Evolutionary conservation across 371 early-diverging fungal genomes (phyloP).

Genomic region (Haplosporangium sp.): DNA sequence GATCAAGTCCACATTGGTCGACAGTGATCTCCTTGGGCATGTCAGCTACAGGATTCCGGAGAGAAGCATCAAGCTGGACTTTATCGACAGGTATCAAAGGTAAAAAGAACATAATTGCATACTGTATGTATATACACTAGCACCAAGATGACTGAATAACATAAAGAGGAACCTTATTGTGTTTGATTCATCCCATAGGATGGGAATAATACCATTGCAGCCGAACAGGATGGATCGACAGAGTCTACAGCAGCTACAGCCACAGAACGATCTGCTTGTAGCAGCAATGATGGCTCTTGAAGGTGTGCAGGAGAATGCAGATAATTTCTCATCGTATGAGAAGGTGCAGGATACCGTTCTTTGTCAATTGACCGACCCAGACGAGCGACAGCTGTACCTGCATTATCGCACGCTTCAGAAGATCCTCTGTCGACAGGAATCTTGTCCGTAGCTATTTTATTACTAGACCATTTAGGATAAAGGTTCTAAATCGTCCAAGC

Average conservation of each 20-base stretch:
- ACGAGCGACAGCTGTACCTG: constrained; percentile 26
- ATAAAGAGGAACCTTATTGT: not conserved
- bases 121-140: not conserved
- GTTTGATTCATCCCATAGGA: too few species aligned
- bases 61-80: constrained; percentile 53
- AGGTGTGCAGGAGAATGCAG: not conserved
- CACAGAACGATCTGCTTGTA: too few species aligned
- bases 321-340: not conserved
- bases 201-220: too few species aligned
- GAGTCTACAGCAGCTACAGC: too few species aligned
- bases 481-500: not conserved
- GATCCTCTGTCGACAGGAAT: constrained; percentile 10
- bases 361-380: constrained; percentile 4
- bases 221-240: too few species aligned
- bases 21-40: constrained; percentile 20
- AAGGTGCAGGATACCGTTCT: constrained; percentile 25
- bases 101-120: not conserved
- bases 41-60: constrained; percentile 58
- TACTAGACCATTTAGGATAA: too few species aligned
- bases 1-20: constrained; percentile 33
- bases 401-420: constrained; percentile 30
- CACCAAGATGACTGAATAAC: not conserved
- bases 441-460: too few species aligned
- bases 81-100: constrained; percentile 34
- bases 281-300: constrained; percentile 19